A percentile compares a stretch with the other conserved stretches of the same genome.
phyloP scores from a whole-genome alignment of 2,329 filamentous ascomycete genomes.

The Xylaria hypoxylon region DNA sequence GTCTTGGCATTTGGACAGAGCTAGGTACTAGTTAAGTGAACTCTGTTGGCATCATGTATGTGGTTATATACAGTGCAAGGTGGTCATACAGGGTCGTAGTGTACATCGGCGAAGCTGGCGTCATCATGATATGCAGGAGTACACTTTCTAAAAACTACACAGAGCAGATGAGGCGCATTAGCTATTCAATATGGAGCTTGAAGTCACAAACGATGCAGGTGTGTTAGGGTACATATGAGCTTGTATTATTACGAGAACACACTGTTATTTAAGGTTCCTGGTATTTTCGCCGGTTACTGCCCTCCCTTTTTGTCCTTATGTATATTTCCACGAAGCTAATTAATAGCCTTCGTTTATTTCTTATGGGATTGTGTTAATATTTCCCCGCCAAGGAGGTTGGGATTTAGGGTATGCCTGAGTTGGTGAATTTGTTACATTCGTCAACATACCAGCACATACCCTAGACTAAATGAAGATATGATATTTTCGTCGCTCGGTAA shows the following conservation, averaged over 20 bases:
- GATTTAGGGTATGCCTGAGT: conserved; percentile 1
- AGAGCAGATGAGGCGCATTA: background rate
- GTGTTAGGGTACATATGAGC: background rate
- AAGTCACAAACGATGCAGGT: background rate
- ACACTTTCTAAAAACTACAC: background rate
- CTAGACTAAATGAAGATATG: conserved; percentile 1
- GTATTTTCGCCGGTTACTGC: background rate
- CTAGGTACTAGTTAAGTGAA: too few species aligned
- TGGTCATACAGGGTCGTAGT: too few species aligned
- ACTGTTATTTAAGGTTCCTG: background rate
- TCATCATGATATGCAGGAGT: background rate
- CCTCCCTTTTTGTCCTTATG: background rate
- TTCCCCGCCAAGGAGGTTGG: conserved; percentile 9
- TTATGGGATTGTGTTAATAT: conserved; percentile 14
- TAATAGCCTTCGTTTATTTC: conserved; percentile 11
- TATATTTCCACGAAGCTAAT: conserved; percentile 1
- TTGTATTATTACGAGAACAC: conserved; percentile 3
- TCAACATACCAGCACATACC: conserved; percentile 12
- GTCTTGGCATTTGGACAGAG: background rate
- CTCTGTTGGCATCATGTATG: too few species aligned
- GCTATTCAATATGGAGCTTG: background rate
- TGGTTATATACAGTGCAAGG: too few species aligned
- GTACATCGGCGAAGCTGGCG: too few species aligned
- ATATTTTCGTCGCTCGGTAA: conserved; percentile 9
- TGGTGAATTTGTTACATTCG: conserved; percentile 19